phyloP scores from a whole-genome alignment of 495 filamentous ascomycete genomes.

The Acidiella bohemica region DNA sequence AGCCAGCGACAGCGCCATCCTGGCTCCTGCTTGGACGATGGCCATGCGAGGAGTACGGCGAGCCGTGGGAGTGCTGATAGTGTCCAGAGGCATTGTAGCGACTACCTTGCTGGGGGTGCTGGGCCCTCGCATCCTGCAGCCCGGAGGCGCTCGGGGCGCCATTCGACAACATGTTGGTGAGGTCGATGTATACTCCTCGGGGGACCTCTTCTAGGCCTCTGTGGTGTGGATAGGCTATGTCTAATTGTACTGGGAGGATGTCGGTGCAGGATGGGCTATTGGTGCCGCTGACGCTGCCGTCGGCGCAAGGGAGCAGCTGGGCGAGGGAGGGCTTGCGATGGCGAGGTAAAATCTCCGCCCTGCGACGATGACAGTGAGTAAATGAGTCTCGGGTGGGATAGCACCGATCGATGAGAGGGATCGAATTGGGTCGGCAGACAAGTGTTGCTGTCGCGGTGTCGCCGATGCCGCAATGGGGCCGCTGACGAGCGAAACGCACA shows the following conservation, averaged over 20 bases:
- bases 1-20: constrained; percentile 2
- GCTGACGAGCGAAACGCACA: background rate
- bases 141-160: constrained; percentile 18
- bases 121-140: constrained; percentile 5
- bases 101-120: constrained; percentile 32
- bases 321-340: background rate
- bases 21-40: constrained; percentile 4
- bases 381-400: background rate
- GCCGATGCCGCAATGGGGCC: too few species aligned
- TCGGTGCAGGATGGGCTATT: background rate
- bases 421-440: too few species aligned
- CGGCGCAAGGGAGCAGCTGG: constrained; percentile 11
- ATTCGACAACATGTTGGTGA: constrained; percentile 33
- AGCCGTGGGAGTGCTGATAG: background rate
- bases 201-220: too few species aligned
- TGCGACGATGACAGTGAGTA: constrained; percentile 1
- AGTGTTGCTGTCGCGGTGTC: too few species aligned
- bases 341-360: background rate
- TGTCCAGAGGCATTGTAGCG: constrained; percentile 6
- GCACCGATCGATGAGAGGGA: too few species aligned
- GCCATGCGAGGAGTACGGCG: background rate
- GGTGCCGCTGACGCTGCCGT: constrained; percentile 4
- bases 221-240: too few species aligned
- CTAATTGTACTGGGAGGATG: background rate
- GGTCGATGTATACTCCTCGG: too few species aligned